Evolutionary conservation across 345 rosid genomes (phyloP), one percentile per base, ranked within the genome.

Genomic region (Acer campestre): DNA sequence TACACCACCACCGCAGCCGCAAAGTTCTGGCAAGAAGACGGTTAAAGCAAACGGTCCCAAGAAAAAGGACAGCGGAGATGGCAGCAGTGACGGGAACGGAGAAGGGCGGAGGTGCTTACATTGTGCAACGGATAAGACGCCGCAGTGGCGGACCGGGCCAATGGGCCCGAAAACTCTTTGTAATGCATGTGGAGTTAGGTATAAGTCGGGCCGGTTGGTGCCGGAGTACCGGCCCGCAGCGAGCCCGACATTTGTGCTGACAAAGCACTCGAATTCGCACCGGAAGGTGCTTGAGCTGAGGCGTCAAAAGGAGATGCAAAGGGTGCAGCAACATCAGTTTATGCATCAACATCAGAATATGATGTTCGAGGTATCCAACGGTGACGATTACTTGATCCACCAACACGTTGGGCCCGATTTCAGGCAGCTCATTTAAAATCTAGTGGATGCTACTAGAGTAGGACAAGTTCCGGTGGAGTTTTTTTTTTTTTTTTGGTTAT

Each of bases 141-240:
- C 96, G 22, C 96, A 91, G 82, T 91, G 96, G 96, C 77, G 96
- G 64, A 91, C 96, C 2, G 96, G 96, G 12, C 96, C 96, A 3
- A 84, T 91, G 91, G 96, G 95, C 1, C 95, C 95, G 2, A 91
- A 91, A 79, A 91, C 95, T 11, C 83, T 95, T 69, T 95, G 99
- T 70, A 95, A 95, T 79, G 99, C 99, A 2, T 95, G 99, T 10
- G 96, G 96, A 6, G 96, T 91, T 61, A 76, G 96, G 80, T 91
- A 86, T 83, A 91, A 91, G 83, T 91, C 96, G 18, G 96, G 96
- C 0, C 78, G 96, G 23, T 82, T 91, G 6, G 96, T 91, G 62
- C 96, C 96, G 7, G 96, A 91, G 65, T 91, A 91, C 82, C 82
- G 96, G 22, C 96, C 96, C 3, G 96, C 96, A 1, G 85, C 95